These are phyloP conservation scores for Schizophyllum amplum DNA, from an alignment of 1,284 basidiomycete species.

Conservation along the genomic window DNA sequence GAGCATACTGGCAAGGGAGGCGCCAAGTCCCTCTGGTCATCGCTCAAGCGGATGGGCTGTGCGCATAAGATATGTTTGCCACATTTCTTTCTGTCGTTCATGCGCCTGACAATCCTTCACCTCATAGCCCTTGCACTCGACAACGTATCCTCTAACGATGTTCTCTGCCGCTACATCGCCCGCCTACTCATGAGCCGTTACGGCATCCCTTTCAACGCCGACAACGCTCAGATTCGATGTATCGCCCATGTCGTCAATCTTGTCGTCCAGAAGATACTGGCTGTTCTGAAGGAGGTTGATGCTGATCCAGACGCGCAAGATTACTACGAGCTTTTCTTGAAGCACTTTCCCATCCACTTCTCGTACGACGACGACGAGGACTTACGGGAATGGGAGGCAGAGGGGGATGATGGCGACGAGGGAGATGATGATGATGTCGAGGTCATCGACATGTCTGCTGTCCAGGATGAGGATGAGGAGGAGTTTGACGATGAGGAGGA, in stretches of 20 bases:
- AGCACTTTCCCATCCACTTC: slow-evolving; percentile 22
- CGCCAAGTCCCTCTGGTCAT: too few species aligned
- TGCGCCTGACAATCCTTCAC: too few species aligned
- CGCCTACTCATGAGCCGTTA: slow-evolving; percentile 11
- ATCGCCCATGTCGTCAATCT: slow-evolving; percentile 28
- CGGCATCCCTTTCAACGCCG: slow-evolving; percentile 8
- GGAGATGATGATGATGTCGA: slow-evolving; percentile 8
- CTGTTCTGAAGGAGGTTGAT: slow-evolving; percentile 20
- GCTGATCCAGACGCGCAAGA: slow-evolving; percentile 19
- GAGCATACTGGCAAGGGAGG: too few species aligned
- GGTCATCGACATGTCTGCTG: not conserved
- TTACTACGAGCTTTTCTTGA: slow-evolving; percentile 17
- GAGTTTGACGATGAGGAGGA: not conserved
- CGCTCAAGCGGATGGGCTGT: too few species aligned
- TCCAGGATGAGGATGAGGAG: slow-evolving; percentile 7
- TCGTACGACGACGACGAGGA: slow-evolving; percentile 18
- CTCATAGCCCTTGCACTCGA: too few species aligned
- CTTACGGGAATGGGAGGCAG: slow-evolving; percentile 9
- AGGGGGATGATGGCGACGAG: slow-evolving; percentile 1
- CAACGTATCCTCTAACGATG: too few species aligned
- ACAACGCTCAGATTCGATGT: slow-evolving; percentile 15
- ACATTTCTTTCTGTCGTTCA: too few species aligned
- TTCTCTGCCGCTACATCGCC: slow-evolving; percentile 16
- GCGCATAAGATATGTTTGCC: too few species aligned
- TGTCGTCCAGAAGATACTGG: slow-evolving; percentile 27